These are phyloP conservation scores for Phytopythium kandeliae DNA, from an alignment of 352 stramenopile genomes.

Conservation along the genomic window DNA sequence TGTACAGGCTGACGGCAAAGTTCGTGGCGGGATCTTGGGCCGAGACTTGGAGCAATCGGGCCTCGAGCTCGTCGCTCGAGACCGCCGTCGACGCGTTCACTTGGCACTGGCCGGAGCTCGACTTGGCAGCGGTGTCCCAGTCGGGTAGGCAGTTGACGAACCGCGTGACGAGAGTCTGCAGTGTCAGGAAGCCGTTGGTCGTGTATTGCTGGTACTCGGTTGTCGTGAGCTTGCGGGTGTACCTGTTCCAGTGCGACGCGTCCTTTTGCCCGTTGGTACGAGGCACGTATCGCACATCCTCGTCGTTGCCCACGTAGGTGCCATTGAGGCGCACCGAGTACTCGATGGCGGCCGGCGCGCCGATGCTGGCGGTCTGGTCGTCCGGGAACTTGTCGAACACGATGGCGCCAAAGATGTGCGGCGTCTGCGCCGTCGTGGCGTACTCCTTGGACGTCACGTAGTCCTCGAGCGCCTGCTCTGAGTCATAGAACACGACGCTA, in stretches of 20 bases:
- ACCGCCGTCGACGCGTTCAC: conserved; percentile 1
- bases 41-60: conserved; percentile 1
- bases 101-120: conserved; percentile 10
- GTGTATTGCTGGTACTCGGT: conserved; percentile 20
- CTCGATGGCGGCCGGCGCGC: conserved; percentile 42
- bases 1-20: conserved; percentile 2
- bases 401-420: conserved; percentile 43
- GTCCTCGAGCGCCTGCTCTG: conserved; percentile 25
- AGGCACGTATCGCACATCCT: conserved; percentile 15
- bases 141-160: conserved; percentile 28
- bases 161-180: conserved; percentile 42
- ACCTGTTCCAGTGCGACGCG: conserved; percentile 15
- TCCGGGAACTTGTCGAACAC: conserved; percentile 42
- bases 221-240: conserved; percentile 7
- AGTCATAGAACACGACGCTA: conserved; percentile 40
- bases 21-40: background rate
- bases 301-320: conserved; percentile 17
- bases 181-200: conserved; percentile 34
- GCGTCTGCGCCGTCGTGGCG: conserved; percentile 28
- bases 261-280: conserved; percentile 14
- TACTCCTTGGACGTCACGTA: conserved; percentile 42
- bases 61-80: background rate
- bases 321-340: conserved; percentile 61
- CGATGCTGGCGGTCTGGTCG: conserved; percentile 4
- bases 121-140: conserved; percentile 27